Base-by-base conservation (phyloP, 345 rosid genomes). In the Dipteronia sinensis region DNA sequence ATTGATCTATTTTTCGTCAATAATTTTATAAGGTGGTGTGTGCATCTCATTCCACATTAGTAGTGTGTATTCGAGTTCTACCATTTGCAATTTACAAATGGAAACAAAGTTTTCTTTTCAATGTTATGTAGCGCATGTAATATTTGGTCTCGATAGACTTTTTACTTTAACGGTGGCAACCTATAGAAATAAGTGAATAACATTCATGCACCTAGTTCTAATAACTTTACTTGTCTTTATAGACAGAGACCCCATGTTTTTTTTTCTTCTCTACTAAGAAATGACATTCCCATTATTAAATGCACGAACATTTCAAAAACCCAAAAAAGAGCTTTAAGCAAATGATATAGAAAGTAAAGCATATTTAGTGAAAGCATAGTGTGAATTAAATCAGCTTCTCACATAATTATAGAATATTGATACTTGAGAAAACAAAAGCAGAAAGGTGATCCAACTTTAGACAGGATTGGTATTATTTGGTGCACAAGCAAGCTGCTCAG, bases 251-350 rank as follows among this genome's bases (percentile, higher is more conserved):
- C 10, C 17, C 31, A 73, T 19, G 42, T 58, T 4, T 46, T 76
- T 34, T 34, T 89, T 82, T 58, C 89, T 88, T 90, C 84, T 80
- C 51, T 47, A 7, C 82, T 84, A 90, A 87, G 91, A 80, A 88
- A 87, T 67, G 65, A 10, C 62, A 47, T 56, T 67, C 47, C 10
- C 42, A 15, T 42, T 65, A 46, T n/a, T 44, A 20, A 77, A 65
- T 5, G 25, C 13, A 10, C 15, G 42, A 65, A 13, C 22, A n/a
- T 31, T 74, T 83, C 22, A 20, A 69, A 72, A 72, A 12, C 7
- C 51, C 25, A 16, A 63, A 69, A 68, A 17, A 27, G 10, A 8
- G 40, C 58, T 74, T 74, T 46, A 25, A 29, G 51, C 46, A 46
- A 3, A 16, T 34, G 22, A 46, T 1, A 19, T 7, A 64, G 66